phyloP scores from a whole-genome alignment of 805 yeast genomes.

The Naumovozyma dairenensis region DNA sequence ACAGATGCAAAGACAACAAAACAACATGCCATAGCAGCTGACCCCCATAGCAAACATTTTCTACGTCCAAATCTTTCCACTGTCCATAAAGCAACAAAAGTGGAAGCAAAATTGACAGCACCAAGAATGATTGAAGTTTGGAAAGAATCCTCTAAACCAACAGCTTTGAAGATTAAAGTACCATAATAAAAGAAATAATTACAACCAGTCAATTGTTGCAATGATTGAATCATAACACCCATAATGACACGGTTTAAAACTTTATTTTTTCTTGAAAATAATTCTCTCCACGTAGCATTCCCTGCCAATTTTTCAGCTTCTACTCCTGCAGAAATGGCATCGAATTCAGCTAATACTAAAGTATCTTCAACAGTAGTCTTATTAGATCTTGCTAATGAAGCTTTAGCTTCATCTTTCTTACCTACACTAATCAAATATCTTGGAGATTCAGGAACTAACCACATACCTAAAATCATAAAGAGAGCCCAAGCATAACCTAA shows the following conservation, averaged over 20 bases:
- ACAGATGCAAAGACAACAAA: slow-evolving; percentile 44
- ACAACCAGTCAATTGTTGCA: slow-evolving; percentile 59
- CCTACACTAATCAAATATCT: slow-evolving; percentile 49
- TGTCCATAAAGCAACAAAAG: slow-evolving; percentile 39
- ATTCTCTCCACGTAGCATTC: slow-evolving; percentile 53
- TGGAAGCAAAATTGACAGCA: slow-evolving; percentile 48
- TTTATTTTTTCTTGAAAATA: slow-evolving; percentile 58
- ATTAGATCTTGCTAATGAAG: slow-evolving; percentile 48
- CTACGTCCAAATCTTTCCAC: slow-evolving; percentile 48
- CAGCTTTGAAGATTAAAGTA: slow-evolving; percentile 51
- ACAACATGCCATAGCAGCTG: slow-evolving; percentile 38
- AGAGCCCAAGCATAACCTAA: slow-evolving; percentile 40
- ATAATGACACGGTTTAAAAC: slow-evolving; percentile 36
- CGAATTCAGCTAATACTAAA: slow-evolving; percentile 45
- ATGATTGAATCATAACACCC: slow-evolving; percentile 47
- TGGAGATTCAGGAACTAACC: slow-evolving; percentile 64
- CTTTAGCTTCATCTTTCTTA: slow-evolving; percentile 50
- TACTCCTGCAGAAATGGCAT: slow-evolving; percentile 51
- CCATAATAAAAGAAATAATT: slow-evolving; percentile 62
- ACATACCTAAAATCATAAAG: slow-evolving; percentile 30
- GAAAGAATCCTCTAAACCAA: slow-evolving; percentile 48
- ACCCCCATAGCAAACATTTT: slow-evolving; percentile 38
- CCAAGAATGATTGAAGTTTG: slow-evolving; percentile 50
- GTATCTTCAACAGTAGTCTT: slow-evolving; percentile 45
- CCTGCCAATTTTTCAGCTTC: slow-evolving; percentile 53